phyloP scores from a whole-genome alignment of 2,329 filamentous ascomycete genomes.

The Cladophialophora exuberans region DNA sequence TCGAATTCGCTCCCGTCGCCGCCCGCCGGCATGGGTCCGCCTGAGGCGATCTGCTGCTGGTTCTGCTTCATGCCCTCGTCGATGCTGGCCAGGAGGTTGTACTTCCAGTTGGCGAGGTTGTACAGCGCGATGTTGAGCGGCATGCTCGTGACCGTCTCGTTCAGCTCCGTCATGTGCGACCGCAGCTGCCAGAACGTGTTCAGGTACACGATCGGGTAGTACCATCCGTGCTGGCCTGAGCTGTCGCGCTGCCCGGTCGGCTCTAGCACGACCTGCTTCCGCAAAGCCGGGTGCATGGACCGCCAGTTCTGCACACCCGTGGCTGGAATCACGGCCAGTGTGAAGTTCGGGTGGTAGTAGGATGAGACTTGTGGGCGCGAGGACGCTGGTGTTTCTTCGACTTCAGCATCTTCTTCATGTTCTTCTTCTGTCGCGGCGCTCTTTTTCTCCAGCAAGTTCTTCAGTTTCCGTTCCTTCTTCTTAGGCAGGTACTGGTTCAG shows the following conservation, averaged over 20 bases:
- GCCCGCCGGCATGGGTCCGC: slow-evolving; percentile 70
- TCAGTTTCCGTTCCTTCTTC: slow-evolving; percentile 86
- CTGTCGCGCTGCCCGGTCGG: slow-evolving; percentile 78
- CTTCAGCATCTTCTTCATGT: slow-evolving; percentile 42
- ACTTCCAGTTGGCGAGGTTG: slow-evolving; percentile 87
- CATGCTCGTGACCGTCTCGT: slow-evolving; percentile 81
- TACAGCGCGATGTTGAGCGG: slow-evolving; percentile 82
- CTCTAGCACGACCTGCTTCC: slow-evolving; percentile 80
- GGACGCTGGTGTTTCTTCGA: slow-evolving; percentile 58
- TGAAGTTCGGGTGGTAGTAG: slow-evolving; percentile 95
- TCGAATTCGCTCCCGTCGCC: slow-evolving; percentile 94
- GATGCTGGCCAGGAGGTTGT: slow-evolving; percentile 78
- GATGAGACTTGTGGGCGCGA: slow-evolving; percentile 75
- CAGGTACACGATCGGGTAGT: slow-evolving; percentile 84
- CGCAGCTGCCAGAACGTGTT: slow-evolving; percentile 98
- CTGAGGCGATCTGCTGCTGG: slow-evolving; percentile 75
- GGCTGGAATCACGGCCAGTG: slow-evolving; percentile 82
- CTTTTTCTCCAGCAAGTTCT: slow-evolving; percentile 74
- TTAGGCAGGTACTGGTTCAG: slow-evolving; percentile 88
- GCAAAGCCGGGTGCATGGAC: slow-evolving; percentile 71
- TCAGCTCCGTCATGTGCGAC: slow-evolving; percentile 87
- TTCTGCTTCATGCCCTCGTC: slow-evolving; percentile 87
- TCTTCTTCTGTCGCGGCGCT: slow-evolving; percentile 37
- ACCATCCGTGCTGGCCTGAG: slow-evolving; percentile 88
- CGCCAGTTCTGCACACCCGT: slow-evolving; percentile 70